A percentile compares a stretch with the other conserved stretches of the same genome.
Evolutionary conservation across 1,284 basidiomycete genomes (phyloP).

Genomic region (Pyrrhoderma lamaoense): DNA sequence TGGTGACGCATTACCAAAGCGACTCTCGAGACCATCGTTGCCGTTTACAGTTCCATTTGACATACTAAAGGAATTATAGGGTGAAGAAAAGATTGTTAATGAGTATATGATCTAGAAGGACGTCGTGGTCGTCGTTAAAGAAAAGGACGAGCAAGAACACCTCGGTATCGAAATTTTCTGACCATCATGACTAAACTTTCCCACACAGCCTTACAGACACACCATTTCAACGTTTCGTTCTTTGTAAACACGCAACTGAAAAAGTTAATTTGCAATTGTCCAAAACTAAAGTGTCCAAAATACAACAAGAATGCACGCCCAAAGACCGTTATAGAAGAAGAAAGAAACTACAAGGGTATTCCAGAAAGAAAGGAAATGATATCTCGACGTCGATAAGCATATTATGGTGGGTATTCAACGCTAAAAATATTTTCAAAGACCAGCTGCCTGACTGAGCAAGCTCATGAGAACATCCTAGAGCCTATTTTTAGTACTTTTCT

Average conservation of each 20-base stretch:
- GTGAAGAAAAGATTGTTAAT: slow-evolving; percentile 16
- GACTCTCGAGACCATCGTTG: slow-evolving; percentile 69
- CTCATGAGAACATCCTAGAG: slow-evolving; percentile 20
- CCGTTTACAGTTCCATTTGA: slow-evolving; percentile 83
- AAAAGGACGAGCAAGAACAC: slow-evolving; percentile 2
- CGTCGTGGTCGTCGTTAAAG: slow-evolving; percentile 17
- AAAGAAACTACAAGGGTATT: neutral
- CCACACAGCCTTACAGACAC: neutral
- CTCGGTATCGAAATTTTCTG: slow-evolving; percentile 8
- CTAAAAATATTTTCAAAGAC: slow-evolving; percentile 5
- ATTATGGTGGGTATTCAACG: no score
- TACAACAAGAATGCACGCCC: neutral
- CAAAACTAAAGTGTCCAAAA: no score
- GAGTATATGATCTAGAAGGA: slow-evolving; percentile 15
- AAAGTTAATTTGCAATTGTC: no score
- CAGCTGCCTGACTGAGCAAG: slow-evolving; percentile 18
- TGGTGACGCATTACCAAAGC: slow-evolving; percentile 59
- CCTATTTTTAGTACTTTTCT: slow-evolving; percentile 7
- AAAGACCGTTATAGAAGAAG: neutral
- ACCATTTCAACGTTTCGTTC: neutral
- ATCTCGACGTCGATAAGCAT: no score
- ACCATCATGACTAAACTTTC: slow-evolving; percentile 6
- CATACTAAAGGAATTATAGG: slow-evolving; percentile 50
- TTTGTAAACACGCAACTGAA: neutral
- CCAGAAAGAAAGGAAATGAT: no score